Base-by-base conservation (phyloP, 345 rosid genomes). In the Citrus australasica region DNA sequence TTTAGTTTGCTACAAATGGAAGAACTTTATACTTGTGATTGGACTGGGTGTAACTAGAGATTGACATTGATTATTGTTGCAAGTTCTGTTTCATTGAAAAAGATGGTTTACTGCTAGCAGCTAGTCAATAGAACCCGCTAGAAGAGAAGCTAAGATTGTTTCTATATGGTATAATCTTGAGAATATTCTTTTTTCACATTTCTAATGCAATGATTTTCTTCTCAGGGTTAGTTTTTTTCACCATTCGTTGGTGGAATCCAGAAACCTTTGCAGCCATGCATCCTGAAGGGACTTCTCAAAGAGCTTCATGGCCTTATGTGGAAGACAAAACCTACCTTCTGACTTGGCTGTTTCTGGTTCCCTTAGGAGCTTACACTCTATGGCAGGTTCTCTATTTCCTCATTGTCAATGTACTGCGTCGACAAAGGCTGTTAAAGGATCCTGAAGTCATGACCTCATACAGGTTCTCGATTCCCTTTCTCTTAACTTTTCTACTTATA, bases 401-500 rank as follows among this genome's bases (percentile, higher is more conserved):
- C 71, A 91, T 95, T 38, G 99, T 95, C 82, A 82, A 95, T 82
- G 99, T 95, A 83, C 84, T 95, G 1, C 97, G 97, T 58, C 85
- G 94, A 46, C 99, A 95, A 82, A 88, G 99, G 84, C 84, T 95
- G 69, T 79, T 95, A 33, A 89, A 93, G 84, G 99, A 95, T 84
- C 99, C 99, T 72, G 98, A 95, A 87, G 99, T 95, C 73, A 95
- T 95, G 99, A 95, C 99, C 73, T 95, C 99, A 13, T 95, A 93
- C 87, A 90, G 99, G 98, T 93, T 75, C 28, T 66, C 28, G 9
- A 32, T 16, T 66, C 27, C 81, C 69, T 76, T 61, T 3, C 48
- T 42, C 48, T 42, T 3, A 48, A 37, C 42, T 11, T 79, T 25
- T 69, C 11, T 56, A 13, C 19, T 2, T 55, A 40, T 33, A 35